A percentile compares a stretch with the other conserved stretches of the same genome.
phyloP scores from a whole-genome alignment of 2,329 filamentous ascomycete genomes.

The Ambrosiella xylebori region DNA sequence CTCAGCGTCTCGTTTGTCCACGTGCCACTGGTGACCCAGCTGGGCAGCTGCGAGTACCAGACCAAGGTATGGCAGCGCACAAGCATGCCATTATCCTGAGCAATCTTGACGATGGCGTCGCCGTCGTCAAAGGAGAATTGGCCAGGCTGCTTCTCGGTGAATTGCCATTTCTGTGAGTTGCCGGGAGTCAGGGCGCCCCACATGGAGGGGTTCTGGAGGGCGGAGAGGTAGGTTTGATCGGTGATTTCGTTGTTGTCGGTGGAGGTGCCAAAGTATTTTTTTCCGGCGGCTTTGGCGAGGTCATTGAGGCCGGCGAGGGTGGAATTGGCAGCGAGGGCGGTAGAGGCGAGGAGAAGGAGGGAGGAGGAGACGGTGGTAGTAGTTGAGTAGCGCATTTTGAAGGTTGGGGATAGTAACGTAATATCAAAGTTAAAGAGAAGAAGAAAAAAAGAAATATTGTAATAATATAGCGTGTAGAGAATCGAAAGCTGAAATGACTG shows the following conservation, averaged over 20 bases:
- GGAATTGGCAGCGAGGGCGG: conserved; percentile 16
- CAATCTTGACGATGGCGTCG: conserved; percentile 30
- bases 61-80: conserved; percentile 41
- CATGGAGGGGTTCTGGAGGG: conserved; percentile 32
- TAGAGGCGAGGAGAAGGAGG: conserved; percentile 16
- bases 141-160: conserved; percentile 38
- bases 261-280: conserved; percentile 44
- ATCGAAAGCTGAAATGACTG: not conserved
- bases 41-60: conserved; percentile 30
- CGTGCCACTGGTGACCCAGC: conserved; percentile 16
- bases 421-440: not conserved
- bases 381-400: conserved; percentile 16
- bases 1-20: conserved; percentile 44
- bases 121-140: conserved; percentile 45
- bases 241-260: conserved; percentile 32
- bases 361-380: conserved; percentile 3
- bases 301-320: conserved; percentile 26
- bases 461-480: not conserved
- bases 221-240: conserved; percentile 33
- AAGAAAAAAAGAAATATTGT: not conserved
- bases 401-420: not conserved
- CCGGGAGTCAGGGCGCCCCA: conserved; percentile 46
- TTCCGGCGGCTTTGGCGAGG: conserved; percentile 33
- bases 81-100: conserved; percentile 25
- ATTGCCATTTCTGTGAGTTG: conserved; percentile 44